Conservation (phyloP, 257 asterid genomes). For the Ballota nigra region DNA sequence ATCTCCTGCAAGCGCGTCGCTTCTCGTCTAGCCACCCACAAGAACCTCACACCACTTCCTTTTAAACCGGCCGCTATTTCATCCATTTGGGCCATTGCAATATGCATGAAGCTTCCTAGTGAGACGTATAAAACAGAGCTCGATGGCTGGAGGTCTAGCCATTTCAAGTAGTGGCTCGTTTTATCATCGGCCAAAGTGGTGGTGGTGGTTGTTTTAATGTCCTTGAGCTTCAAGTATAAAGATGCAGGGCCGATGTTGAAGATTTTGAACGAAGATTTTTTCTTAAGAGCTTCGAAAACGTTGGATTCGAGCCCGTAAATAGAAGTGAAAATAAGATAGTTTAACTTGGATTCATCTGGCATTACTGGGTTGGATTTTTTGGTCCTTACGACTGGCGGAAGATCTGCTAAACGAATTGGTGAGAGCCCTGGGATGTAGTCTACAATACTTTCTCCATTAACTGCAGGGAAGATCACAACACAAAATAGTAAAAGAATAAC, state of each 20-base stretch:
- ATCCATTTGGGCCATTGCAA: constrained; percentile 43
- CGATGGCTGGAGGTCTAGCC: constrained; percentile 55
- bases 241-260: no score
- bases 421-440: constrained; percentile 58
- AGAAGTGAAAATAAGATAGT: constrained; percentile 43
- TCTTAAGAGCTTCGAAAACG: constrained; percentile 34
- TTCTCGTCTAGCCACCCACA: constrained; percentile 54
- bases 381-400: constrained; percentile 29
- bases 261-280: constrained; percentile 25
- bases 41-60: constrained; percentile 42
- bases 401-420: constrained; percentile 36
- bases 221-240: constrained; percentile 15
- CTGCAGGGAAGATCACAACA: constrained; percentile 27
- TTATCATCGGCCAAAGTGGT: accelerated
- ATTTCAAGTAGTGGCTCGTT: constrained; percentile 20
- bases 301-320: constrained; percentile 45
- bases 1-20: constrained; percentile 1
- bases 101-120: constrained; percentile 53
- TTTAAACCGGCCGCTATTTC: constrained; percentile 44
- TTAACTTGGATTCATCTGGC: constrained; percentile 13
- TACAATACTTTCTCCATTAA: constrained; percentile 35
- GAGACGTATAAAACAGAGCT: constrained; percentile 58
- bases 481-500: no score
- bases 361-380: neutral
- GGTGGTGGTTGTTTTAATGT: neutral